Conservation (phyloP, 2,329 filamentous ascomycete species). For the Cercospora sp. region DNA sequence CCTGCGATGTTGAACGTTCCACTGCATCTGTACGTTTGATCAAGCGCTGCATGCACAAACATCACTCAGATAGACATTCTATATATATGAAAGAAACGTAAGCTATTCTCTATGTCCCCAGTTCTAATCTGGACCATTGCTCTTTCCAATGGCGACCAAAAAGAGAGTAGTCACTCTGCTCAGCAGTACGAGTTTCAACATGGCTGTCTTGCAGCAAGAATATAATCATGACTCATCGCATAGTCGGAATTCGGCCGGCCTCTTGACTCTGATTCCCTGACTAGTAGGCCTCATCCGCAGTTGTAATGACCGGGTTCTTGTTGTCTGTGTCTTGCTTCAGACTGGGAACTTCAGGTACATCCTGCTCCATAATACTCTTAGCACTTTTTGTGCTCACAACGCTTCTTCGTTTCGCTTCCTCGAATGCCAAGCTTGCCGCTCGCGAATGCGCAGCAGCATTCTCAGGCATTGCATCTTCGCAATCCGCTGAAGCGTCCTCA, state of each 20-base stretch:
- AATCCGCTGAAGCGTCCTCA: conserved; percentile 24
- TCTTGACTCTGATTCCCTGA: not conserved
- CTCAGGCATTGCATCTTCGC: conserved; percentile 11
- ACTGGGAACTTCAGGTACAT: not conserved
- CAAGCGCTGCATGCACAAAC: not conserved
- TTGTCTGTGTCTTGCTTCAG: not conserved
- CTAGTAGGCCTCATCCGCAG: not conserved
- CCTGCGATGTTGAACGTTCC: not conserved
- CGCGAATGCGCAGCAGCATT: conserved; percentile 17
- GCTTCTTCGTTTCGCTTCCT: conserved; percentile 2
- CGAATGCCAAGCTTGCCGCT: conserved; percentile 14
- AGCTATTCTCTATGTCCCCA: not conserved
- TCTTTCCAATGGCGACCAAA: not conserved
- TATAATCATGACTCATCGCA: not conserved
- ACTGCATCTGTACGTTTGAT: not conserved
- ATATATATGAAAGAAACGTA: not conserved
- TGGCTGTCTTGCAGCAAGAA: not conserved
- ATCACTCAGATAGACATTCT: not conserved
- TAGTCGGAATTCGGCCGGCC: not conserved
- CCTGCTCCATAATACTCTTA: not conserved
- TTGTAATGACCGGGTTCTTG: not conserved
- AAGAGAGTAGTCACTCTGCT: not conserved
- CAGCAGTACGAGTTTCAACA: not conserved
- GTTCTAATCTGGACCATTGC: not conserved
- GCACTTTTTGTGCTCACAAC: not conserved